These are phyloP conservation scores for Discostella stelligera DNA, from an alignment of 352 stramenopile species.

Conservation along the genomic window DNA sequence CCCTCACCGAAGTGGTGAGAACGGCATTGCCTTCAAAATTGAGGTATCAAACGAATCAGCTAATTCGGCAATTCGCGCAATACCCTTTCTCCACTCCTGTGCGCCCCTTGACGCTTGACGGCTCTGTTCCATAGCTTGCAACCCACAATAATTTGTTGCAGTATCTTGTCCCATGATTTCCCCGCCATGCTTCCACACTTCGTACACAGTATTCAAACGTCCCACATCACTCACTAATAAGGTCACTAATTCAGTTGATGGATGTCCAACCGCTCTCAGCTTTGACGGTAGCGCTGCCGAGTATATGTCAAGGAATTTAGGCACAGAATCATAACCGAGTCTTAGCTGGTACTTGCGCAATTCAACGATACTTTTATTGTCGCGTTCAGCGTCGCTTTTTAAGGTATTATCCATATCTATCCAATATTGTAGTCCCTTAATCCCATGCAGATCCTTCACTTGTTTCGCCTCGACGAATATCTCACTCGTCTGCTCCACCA, in stretches of 20 bases:
- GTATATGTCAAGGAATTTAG: conserved; percentile 67
- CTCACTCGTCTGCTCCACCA: conserved; percentile 45
- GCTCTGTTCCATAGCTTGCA: conserved; percentile 63
- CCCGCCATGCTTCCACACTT: conserved; percentile 73
- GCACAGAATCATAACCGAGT: conserved; percentile 72
- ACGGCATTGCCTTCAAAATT: conserved; percentile 58
- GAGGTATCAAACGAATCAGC: conserved; percentile 60
- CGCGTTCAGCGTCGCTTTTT: not conserved
- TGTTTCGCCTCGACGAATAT: conserved; percentile 68
- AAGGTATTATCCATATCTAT: conserved; percentile 19
- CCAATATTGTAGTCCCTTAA: conserved; percentile 35
- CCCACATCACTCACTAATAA: conserved; percentile 68
- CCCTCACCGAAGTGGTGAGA: conserved; percentile 47
- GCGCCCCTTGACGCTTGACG: conserved; percentile 52
- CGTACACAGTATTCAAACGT: conserved; percentile 68
- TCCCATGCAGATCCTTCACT: conserved; percentile 33
- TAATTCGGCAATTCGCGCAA: conserved; percentile 64
- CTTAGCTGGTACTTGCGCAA: conserved; percentile 68
- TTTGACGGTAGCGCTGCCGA: conserved; percentile 66
- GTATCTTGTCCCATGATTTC: conserved; percentile 8
- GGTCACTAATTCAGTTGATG: conserved; percentile 59
- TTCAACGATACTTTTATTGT: conserved; percentile 55
- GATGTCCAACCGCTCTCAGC: conserved; percentile 54
- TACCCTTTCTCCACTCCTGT: conserved; percentile 57
- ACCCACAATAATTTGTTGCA: conserved; percentile 35